Percentiles rank a stretch among this genome's conserved stretches.
phyloP scores from a whole-genome alignment of 2,329 filamentous ascomycete species.

The Exutisphaerella laricina region DNA sequence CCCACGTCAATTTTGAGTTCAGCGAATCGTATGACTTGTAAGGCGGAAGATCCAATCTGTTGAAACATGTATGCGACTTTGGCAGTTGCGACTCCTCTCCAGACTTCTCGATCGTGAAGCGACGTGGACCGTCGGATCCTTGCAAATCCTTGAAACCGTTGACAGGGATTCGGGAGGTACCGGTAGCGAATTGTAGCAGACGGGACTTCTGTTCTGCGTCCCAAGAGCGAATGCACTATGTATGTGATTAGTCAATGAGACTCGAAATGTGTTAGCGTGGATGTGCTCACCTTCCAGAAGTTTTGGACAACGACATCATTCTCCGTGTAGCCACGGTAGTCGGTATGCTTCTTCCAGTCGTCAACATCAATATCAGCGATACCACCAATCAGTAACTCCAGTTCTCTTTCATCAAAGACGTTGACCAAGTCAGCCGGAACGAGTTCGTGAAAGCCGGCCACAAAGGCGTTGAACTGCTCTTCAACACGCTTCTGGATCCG shows the following conservation, averaged over 20 bases:
- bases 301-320: slow-evolving; percentile 95
- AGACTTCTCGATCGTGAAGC: slow-evolving; percentile 97
- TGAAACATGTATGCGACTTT: slow-evolving; percentile 98
- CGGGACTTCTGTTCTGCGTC: slow-evolving; percentile 98
- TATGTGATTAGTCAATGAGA: slow-evolving; percentile 15
- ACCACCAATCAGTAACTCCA: slow-evolving; percentile 93
- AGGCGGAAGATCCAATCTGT: slow-evolving; percentile 87
- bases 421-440: slow-evolving; percentile 96
- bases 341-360: slow-evolving; percentile 99
- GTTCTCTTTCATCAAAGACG: slow-evolving; percentile 95
- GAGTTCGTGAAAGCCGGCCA: slow-evolving; percentile 93
- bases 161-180: slow-evolving; percentile 94
- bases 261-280: neutral
- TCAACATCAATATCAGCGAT: slow-evolving; percentile 99
- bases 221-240: slow-evolving; percentile 77
- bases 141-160: slow-evolving; percentile 99
- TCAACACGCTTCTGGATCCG: slow-evolving; percentile 97
- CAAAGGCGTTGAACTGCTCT: slow-evolving; percentile 97
- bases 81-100: slow-evolving; percentile 85
- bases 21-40: slow-evolving; percentile 86
- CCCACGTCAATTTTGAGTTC: slow-evolving; percentile 86
- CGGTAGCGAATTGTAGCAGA: slow-evolving; percentile 92
- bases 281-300: slow-evolving; percentile 76
- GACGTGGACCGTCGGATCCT: slow-evolving; percentile 86
- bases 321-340: slow-evolving; percentile 97